Evolutionary conservation across 257 asterid species (phyloP).

Genomic region (Solanum clarkiae): DNA sequence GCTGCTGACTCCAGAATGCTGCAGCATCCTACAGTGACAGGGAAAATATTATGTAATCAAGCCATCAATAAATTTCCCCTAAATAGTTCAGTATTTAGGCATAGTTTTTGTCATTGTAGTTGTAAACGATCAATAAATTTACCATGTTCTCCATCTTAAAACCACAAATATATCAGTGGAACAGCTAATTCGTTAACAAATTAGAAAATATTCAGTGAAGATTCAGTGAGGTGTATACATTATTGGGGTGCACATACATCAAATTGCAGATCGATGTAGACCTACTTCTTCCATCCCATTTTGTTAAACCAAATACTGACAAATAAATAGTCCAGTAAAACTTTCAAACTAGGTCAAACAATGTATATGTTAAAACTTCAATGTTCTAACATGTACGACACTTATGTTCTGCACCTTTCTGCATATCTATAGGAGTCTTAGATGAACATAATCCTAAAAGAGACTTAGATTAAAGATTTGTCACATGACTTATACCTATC

Average conservation of each 20-base stretch:
- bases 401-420: not conserved
- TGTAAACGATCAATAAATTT: not conserved
- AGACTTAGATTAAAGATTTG: not conserved
- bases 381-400: not conserved
- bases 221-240: not conserved
- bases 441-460: not conserved
- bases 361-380: not conserved
- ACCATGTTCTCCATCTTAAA: not conserved
- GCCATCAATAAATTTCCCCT: not conserved
- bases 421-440: not conserved
- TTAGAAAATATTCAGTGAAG: not conserved
- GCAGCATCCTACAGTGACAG: conserved; percentile 73
- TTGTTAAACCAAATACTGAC: not conserved
- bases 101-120: not conserved
- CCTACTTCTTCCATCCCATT: not conserved
- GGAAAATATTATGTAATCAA: not conserved
- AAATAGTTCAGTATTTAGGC: not conserved
- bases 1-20: conserved; percentile 96
- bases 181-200: not conserved
- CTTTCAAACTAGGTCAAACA: not conserved
- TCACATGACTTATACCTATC: not conserved
- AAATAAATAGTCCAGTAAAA: not conserved
- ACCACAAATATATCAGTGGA: not conserved
- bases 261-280: not conserved
- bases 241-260: not conserved